phyloP scores from a whole-genome alignment of 768 basidiomycete species.

The Trametes elegans region DNA sequence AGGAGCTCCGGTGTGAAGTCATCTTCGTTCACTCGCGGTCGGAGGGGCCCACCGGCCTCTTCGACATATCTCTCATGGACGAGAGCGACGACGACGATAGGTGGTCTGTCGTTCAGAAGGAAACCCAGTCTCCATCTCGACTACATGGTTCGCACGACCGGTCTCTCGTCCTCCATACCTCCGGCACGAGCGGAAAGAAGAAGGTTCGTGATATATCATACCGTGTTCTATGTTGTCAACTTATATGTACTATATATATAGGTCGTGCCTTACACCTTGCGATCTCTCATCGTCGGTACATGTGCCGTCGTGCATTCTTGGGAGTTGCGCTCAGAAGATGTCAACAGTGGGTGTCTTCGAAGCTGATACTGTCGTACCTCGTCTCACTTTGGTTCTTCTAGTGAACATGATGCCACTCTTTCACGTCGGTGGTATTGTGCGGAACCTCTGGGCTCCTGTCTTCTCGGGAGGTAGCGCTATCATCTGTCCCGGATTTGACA shows the following conservation, averaged over 20 bases:
- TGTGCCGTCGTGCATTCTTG: conserved; percentile 45
- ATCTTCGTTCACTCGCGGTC: conserved; percentile 35
- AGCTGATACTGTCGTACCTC: neutral
- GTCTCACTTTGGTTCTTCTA: conserved; percentile 27
- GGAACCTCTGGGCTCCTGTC: conserved; percentile 56
- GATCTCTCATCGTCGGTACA: conserved; percentile 43
- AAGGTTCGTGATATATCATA: conserved; percentile 20
- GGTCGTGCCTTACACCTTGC: conserved; percentile 43
- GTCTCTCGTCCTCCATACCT: conserved; percentile 57
- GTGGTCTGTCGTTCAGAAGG: conserved; percentile 12
- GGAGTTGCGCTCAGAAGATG: conserved; percentile 38
- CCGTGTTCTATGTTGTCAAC: neutral
- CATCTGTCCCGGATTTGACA: conserved; percentile 54
- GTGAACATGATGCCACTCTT: conserved; percentile 47
- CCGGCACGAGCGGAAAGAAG: conserved; percentile 59
- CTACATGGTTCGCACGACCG: conserved; percentile 43
- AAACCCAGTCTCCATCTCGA: conserved; percentile 25
- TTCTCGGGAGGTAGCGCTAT: conserved; percentile 54
- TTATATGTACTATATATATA: conserved; percentile 17
- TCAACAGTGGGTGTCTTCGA: conserved; percentile 47
- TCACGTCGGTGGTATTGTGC: conserved; percentile 60
- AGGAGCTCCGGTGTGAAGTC: conserved; percentile 40
- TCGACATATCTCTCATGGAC: conserved; percentile 36
- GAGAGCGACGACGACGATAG: conserved; percentile 13
- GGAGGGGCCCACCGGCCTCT: conserved; percentile 39